Base-by-base conservation (phyloP, 2,329 filamentous ascomycete species). In the Sphaerulina populicola region DNA sequence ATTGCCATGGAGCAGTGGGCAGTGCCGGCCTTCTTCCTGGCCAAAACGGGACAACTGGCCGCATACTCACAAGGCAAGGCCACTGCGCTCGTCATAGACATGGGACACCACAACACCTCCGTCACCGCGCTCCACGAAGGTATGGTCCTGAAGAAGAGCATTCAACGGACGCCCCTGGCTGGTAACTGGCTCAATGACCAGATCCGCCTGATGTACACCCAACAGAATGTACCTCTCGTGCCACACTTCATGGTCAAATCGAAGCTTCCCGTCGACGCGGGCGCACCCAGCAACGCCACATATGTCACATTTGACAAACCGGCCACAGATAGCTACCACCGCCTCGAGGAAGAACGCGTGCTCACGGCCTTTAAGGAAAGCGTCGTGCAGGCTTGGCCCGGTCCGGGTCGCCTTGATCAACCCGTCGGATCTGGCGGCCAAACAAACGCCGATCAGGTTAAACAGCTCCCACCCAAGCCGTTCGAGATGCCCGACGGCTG, bases 401-500 rank as follows among this genome's bases (percentile, higher is more conserved):
- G 88, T 0, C 87, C 87, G 0, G 83, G 83, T 53, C 78, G 82
- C 55, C 81, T 88, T 62, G 66, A 68, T 15, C 56, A 58, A 33
- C 58, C 58, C 9, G 44, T 59, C 69, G 59, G 72, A 71, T 69
- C 18, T 81, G 83, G 35, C 61, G 72, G 63, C 49, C 64, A 66
- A 23, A 71, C 73, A 4, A 94, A 91, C 66, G 82, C 93, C 65
- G 90, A 96, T 38, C 76, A 81, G 43, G 83, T 83, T 52, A 83
- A 80, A 66, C 77, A 72, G 40, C 81, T 83, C 57, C 87, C 88
- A 0, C 87, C 88, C 37, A 84, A 88, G 47, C 86, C 93, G 9
- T 98, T 96, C 64, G 93, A 98, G 74, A 93, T 98, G 79, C 93
- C 93, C 8, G 88, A 97, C 66, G 93, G 93, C 45, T 90, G 85